Evolutionary conservation across 1,284 basidiomycete genomes (phyloP).

Genomic region (Ceratobasidium sp.): DNA sequence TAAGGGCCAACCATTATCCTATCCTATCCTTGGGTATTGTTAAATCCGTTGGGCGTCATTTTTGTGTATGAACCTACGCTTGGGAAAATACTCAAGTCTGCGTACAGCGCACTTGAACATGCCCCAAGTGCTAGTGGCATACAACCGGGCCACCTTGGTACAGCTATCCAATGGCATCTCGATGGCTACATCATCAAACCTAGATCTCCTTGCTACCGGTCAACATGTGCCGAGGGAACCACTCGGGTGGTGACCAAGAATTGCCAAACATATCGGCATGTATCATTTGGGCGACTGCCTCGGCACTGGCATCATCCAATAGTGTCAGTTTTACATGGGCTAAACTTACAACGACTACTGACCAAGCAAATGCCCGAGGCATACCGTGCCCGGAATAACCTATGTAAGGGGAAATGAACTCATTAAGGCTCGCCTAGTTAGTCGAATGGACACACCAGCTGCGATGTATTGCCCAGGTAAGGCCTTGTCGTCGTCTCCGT

Average conservation of each 20-base stretch:
- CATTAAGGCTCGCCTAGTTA: not conserved
- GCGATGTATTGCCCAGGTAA: constrained; percentile 73
- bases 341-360: constrained; percentile 50
- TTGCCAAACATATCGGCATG: constrained; percentile 63
- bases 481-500: constrained; percentile 54
- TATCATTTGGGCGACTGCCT: constrained; percentile 75
- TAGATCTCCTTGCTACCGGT: not conserved
- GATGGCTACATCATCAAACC: not conserved
- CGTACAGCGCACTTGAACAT: not conserved
- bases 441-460: constrained; percentile 73
- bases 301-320: constrained; percentile 64
- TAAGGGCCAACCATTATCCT: no score
- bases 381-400: constrained; percentile 58
- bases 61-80: no score
- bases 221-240: constrained; percentile 64
- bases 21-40: no score
- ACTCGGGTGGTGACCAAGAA: constrained; percentile 67
- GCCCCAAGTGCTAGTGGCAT: no score
- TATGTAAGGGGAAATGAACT: not conserved
- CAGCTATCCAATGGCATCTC: no score
- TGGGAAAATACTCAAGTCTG: no score
- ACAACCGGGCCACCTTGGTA: no score
- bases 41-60: no score
- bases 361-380: constrained; percentile 81
- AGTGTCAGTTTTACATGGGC: constrained; percentile 14